Evolutionary conservation across 2,329 filamentous ascomycete species (phyloP).

Genomic region (Cordyceps fumosorosea): DNA sequence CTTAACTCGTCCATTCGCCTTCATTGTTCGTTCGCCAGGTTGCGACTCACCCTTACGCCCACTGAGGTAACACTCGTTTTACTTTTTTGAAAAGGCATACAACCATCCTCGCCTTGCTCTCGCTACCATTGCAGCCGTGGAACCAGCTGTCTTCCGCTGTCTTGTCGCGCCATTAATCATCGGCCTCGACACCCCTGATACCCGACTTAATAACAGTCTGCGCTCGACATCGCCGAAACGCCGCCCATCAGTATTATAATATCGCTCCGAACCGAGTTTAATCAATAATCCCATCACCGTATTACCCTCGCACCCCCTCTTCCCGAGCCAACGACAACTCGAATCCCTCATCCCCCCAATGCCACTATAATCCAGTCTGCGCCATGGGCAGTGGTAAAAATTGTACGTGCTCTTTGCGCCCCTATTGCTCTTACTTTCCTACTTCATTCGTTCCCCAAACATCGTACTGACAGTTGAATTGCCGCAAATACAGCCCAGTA

Average conservation of each 20-base stretch:
- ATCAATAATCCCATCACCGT: not conserved
- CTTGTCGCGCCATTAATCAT: not conserved
- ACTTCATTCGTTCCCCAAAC: not conserved
- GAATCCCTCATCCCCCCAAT: not conserved
- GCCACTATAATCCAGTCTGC: not conserved
- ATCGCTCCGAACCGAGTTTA: not conserved
- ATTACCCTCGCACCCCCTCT: too few relatives aligned
- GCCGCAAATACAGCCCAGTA: constrained; percentile 51
- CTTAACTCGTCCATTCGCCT: not conserved
- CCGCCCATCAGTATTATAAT: not conserved
- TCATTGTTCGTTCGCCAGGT: constrained; percentile 7
- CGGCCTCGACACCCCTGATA: not conserved
- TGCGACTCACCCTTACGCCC: constrained; percentile 15
- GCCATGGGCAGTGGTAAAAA: constrained; percentile 22
- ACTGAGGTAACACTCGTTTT: constrained; percentile 5
- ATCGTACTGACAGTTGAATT: not conserved
- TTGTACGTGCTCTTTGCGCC: constrained; percentile 21
- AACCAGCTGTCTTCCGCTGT: not conserved
- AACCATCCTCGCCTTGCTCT: not conserved
- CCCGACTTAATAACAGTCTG: not conserved
- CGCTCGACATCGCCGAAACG: not conserved
- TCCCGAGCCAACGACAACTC: not conserved
- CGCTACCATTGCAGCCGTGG: not conserved
- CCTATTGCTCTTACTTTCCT: not conserved
- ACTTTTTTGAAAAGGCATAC: not conserved